Percentiles rank a stretch among this genome's conserved stretches.
Conservation (phyloP, 352 stramenopile species). For the Phytophthora ohioensis region DNA sequence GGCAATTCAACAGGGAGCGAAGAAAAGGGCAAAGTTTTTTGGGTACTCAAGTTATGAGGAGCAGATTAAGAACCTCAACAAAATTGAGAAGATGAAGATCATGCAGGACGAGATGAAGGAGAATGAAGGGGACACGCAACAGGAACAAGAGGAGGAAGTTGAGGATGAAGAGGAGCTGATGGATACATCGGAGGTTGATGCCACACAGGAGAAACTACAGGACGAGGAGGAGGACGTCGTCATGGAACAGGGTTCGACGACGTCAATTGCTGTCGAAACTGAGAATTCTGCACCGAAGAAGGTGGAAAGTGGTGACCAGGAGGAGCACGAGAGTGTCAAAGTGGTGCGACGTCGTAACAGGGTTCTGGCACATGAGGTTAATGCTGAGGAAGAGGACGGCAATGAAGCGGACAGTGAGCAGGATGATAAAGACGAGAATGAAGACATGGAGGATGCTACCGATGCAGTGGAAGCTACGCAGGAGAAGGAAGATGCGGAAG, state of each 20-base stretch:
- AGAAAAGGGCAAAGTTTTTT: conserved; percentile 80
- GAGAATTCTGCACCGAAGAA: conserved; percentile 3
- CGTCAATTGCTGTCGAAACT: neutral
- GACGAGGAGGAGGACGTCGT: neutral
- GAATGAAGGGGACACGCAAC: conserved; percentile 13
- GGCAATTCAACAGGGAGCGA: conserved; percentile 69
- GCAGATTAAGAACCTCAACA: conserved; percentile 72
- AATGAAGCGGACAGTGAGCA: conserved; percentile 73
- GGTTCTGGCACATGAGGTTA: conserved; percentile 46
- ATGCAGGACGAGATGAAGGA: conserved; percentile 46
- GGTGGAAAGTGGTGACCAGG: conserved; percentile 11
- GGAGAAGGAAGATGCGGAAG: conserved; percentile 19
- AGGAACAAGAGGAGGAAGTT: conserved; percentile 14
- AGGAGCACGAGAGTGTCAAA: conserved; percentile 34
- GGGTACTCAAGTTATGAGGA: conserved; percentile 79
- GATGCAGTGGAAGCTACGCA: conserved; percentile 26
- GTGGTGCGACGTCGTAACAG: conserved; percentile 51
- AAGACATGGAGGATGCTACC: conserved; percentile 21
- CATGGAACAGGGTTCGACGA: neutral
- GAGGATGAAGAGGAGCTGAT: conserved; percentile 21
- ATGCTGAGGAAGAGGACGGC: conserved; percentile 62
- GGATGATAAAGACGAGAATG: conserved; percentile 48
- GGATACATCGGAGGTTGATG: neutral
- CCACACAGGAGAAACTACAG: neutral
- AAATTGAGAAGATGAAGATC: conserved; percentile 73